These are phyloP conservation scores for Fusarium duplospermum DNA, from an alignment of 2,329 filamentous ascomycete species.

Conservation along the genomic window DNA sequence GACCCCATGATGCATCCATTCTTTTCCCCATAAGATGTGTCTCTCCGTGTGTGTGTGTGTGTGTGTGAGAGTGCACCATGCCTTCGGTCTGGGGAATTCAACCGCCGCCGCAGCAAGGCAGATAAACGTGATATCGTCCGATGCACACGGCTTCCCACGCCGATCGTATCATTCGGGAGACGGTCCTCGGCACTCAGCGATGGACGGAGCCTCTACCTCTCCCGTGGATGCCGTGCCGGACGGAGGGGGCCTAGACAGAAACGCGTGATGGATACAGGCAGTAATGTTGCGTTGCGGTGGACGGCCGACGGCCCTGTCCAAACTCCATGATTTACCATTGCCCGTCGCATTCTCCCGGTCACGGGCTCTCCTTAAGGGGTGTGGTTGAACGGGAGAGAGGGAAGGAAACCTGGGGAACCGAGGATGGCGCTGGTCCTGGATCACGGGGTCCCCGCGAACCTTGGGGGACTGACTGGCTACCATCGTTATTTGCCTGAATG, in stretches of 20 bases:
- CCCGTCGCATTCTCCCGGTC: conserved; percentile 8
- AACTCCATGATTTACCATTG: conserved; percentile 5
- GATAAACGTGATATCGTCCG: conserved; percentile 32
- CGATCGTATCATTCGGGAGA: conserved; percentile 35
- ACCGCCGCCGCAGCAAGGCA: background rate
- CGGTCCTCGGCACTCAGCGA: conserved; percentile 37
- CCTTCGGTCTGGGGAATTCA: conserved; percentile 25
- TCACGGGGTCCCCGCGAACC: conserved; percentile 23
- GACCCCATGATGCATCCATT: conserved; percentile 28
- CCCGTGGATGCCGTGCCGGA: conserved; percentile 1
- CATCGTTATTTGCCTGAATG: background rate
- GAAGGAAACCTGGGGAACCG: conserved; percentile 12
- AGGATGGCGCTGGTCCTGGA: background rate
- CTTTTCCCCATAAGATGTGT: conserved; percentile 5
- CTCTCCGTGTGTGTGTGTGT: background rate
- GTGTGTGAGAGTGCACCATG: background rate
- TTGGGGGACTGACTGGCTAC: background rate
- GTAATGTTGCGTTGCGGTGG: conserved; percentile 10
- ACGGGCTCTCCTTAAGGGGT: background rate
- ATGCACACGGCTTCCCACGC: conserved; percentile 27
- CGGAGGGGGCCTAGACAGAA: conserved; percentile 18
- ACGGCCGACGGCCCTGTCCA: background rate
- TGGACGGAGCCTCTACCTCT: background rate
- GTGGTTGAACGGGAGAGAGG: background rate
- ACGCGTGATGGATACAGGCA: conserved; percentile 35